phyloP scores from a whole-genome alignment of 108 stramenopile genomes.

The Cylindrotheca closterium region DNA sequence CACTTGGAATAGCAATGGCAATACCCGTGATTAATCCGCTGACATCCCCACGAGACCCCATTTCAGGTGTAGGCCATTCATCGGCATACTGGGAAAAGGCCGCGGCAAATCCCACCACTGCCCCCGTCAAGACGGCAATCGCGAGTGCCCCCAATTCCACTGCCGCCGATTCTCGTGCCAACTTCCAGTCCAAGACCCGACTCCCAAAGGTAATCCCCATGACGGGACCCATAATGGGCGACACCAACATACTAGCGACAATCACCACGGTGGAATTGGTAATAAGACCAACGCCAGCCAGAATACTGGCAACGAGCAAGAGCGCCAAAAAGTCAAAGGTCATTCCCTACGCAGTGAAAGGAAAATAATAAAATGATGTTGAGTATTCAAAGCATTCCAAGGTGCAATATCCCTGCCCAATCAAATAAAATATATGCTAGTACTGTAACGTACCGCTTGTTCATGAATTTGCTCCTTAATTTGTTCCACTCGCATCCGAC shows the following conservation, averaged over 20 bases:
- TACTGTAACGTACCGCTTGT: slow-evolving; percentile 41
- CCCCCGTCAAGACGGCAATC: slow-evolving; percentile 71
- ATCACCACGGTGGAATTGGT: slow-evolving; percentile 73
- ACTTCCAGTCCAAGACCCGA: slow-evolving; percentile 54
- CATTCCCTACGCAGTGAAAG: slow-evolving; percentile 13
- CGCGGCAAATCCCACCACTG: slow-evolving; percentile 29
- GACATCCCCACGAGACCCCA: slow-evolving; percentile 53
- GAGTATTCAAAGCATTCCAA: too few species aligned
- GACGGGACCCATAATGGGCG: slow-evolving; percentile 73
- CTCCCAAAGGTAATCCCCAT: slow-evolving; percentile 66
- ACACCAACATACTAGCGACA: slow-evolving; percentile 86
- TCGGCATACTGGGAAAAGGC: slow-evolving; percentile 37
- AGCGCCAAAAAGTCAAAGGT: slow-evolving; percentile 51
- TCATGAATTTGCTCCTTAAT: slow-evolving; percentile 59
- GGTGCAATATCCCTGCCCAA: too few species aligned
- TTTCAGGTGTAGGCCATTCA: slow-evolving; percentile 73
- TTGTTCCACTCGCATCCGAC: slow-evolving; percentile 46
- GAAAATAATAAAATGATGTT: too few species aligned
- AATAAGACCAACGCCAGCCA: slow-evolving; percentile 69
- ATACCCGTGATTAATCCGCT: slow-evolving; percentile 56
- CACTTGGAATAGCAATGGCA: slow-evolving; percentile 80
- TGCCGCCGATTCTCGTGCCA: slow-evolving; percentile 45
- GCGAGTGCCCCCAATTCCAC: slow-evolving; percentile 16
- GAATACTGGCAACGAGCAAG: slow-evolving; percentile 57
- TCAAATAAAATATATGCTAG: too few species aligned